A percentile compares a stretch with the other conserved stretches of the same genome.
These are phyloP conservation scores for Striga asiatica DNA, from an alignment of 257 asterid genomes.

Conservation along the genomic window DNA sequence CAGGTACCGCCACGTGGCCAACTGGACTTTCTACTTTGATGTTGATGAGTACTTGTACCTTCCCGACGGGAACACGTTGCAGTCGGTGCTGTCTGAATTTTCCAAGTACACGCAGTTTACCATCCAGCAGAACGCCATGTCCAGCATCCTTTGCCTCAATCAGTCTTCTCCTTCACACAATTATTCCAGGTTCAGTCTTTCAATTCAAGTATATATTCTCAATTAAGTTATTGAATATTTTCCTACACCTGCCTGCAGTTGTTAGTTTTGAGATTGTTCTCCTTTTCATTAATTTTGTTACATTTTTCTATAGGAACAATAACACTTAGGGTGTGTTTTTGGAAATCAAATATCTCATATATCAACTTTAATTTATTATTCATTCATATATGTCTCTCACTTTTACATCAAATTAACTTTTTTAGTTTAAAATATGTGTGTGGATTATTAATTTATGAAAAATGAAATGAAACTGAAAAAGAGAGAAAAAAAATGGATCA, in stretches of 20 bases:
- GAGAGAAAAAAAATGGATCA: background rate
- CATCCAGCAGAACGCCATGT: slow-evolving; percentile 53
- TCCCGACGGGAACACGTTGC: slow-evolving; percentile 33
- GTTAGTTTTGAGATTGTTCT: too few species aligned
- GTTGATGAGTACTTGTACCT: slow-evolving; percentile 51
- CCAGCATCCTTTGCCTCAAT: slow-evolving; percentile 39
- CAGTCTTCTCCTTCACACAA: slow-evolving; percentile 20
- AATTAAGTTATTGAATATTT: too few species aligned
- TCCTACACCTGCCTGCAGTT: too few species aligned
- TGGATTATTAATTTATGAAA: too few species aligned
- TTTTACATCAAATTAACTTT: background rate
- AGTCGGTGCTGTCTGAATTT: slow-evolving; percentile 31
- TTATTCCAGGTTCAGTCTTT: slow-evolving; percentile 45
- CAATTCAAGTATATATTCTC: too few species aligned
- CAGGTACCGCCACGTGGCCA: slow-evolving; percentile 40
- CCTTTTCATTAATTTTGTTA: too few species aligned
- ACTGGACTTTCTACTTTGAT: slow-evolving; percentile 56
- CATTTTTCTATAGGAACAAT: too few species aligned
- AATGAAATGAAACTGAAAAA: background rate
- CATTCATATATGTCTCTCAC: too few species aligned
- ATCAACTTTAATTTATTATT: too few species aligned
- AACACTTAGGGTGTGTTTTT: too few species aligned
- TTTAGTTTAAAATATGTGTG: too few species aligned
- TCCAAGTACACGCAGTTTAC: slow-evolving; percentile 52
- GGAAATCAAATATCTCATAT: too few species aligned